Evolutionary conservation across 495 filamentous ascomycete genomes (phyloP).

Genomic region (Neurospora cerealis): DNA sequence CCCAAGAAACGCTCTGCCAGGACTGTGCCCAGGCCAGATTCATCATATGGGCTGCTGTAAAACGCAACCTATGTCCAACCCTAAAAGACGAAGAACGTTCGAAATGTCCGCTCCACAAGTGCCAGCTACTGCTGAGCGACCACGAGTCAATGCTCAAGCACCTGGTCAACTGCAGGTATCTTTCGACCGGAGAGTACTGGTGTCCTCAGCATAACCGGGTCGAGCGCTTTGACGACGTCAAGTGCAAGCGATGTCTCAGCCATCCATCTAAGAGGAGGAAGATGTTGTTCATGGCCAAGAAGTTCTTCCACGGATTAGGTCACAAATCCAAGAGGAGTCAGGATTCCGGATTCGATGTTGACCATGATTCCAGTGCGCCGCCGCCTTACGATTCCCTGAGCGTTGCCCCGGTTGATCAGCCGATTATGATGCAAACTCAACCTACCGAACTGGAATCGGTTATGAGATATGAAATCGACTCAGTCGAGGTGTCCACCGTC

Average conservation of each 20-base stretch:
- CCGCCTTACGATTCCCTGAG: slow-evolving; percentile 36
- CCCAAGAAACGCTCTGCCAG: slow-evolving; percentile 29
- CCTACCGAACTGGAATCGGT: slow-evolving; percentile 29
- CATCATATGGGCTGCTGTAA: slow-evolving; percentile 41
- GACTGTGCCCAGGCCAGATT: slow-evolving; percentile 38
- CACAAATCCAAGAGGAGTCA: slow-evolving; percentile 28
- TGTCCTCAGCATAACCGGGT: slow-evolving; percentile 38
- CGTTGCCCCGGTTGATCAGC: slow-evolving; percentile 5
- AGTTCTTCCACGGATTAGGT: slow-evolving; percentile 37
- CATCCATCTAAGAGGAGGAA: slow-evolving; percentile 37
- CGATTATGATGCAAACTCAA: background rate
- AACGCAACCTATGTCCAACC: slow-evolving; percentile 33
- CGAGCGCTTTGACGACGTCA: slow-evolving; percentile 38
- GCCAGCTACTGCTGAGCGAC: slow-evolving; percentile 29
- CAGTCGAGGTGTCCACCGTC: slow-evolving; percentile 19
- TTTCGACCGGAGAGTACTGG: slow-evolving; percentile 35
- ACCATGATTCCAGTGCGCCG: slow-evolving; percentile 16
- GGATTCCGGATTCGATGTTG: slow-evolving; percentile 3
- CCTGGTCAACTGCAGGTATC: slow-evolving; percentile 28
- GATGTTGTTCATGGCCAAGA: slow-evolving; percentile 38
- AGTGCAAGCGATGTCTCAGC: slow-evolving; percentile 34
- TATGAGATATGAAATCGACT: slow-evolving; percentile 37
- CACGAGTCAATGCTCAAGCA: slow-evolving; percentile 40
- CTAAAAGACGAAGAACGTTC: slow-evolving; percentile 22
- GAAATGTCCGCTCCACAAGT: slow-evolving; percentile 34